Conservation (phyloP, 2,329 filamentous ascomycete genomes). For the Calycina marina region DNA sequence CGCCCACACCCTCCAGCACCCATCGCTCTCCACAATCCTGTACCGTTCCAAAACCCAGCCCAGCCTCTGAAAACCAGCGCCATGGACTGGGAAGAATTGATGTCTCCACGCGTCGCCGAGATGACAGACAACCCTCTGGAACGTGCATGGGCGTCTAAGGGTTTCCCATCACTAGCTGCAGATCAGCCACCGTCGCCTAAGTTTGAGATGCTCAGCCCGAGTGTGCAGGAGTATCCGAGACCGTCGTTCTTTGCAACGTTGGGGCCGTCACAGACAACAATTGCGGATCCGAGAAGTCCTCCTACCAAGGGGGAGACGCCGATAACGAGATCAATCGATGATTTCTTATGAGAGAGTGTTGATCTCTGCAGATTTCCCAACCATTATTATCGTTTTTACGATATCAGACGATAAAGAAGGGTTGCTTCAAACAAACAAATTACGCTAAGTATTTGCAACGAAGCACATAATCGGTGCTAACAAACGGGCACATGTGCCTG, state of each 20-base stretch:
- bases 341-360: constrained; percentile 52
- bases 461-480: too few relatives aligned
- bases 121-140: constrained; percentile 21
- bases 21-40: constrained; percentile 5
- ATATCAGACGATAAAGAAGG: too few relatives aligned
- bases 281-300: constrained; percentile 57
- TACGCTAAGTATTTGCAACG: too few relatives aligned
- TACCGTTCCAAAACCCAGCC: constrained; percentile 2
- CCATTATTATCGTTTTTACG: too few relatives aligned
- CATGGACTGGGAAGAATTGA: constrained; percentile 15
- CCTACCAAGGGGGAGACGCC: constrained; percentile 60
- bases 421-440: too few relatives aligned
- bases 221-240: constrained; percentile 57
- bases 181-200: constrained; percentile 12
- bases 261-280: constrained; percentile 12
- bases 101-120: constrained; percentile 21
- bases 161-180: constrained; percentile 9
- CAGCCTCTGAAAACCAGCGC: background rate
- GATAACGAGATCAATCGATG: constrained; percentile 65
- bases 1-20: background rate
- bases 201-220: constrained; percentile 52
- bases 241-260: constrained; percentile 40
- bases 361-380: too few relatives aligned
- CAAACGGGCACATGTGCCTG: too few relatives aligned
- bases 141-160: constrained; percentile 11